Evolutionary conservation across 345 rosid species (phyloP), one percentile per base, ranked within the genome.

Genomic region (Moricandia arvensis): DNA sequence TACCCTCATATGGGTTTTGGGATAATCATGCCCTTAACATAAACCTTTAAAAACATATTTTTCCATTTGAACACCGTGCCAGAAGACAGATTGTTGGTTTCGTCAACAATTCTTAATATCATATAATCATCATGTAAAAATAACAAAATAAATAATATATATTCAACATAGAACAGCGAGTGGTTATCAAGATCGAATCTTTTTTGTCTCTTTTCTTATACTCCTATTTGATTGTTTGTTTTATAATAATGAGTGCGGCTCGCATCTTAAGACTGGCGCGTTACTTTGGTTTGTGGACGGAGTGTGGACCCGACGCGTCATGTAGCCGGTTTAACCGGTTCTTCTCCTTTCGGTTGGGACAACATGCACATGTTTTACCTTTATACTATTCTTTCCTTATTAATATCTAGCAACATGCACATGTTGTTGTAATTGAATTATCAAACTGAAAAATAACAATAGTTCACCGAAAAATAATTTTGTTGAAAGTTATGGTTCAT

Each of bases 201-300:
- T 60, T 12, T 72, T 62, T 21, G 27, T 24, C 8, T 16, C 4
- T 51, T 13, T 60, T 45, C 24, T 15, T 4, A 49, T 21, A n/a
- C n/a, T n/a, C n/a, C n/a, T n/a, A 21, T 51, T 10, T 55, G 13
- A 9, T 31, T 33, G 12, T 33, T 72, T 8, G 2, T 59, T 15
- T n/a, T 3, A n/a, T 31, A 7, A 29, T 31, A 1, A 55, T 13
- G 37, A 45, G 35, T 66, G 12, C 31, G 59, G 77, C 30, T 63
- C 64, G 43, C 57, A 73, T 24, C 61, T 61, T 61, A 71, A 71
- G 75, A 24, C 53, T 63, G 62, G 35, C 62, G 13, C 38, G 16
- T 54, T 73, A 35, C 57, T 27, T 66, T 61, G 66, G 34, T 61
- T 29, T 29, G 33, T n/a, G 61, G 62, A 59, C 30, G 13, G 41